phyloP scores from a whole-genome alignment of 768 basidiomycete species.

The Leccinum pellstonianum region DNA sequence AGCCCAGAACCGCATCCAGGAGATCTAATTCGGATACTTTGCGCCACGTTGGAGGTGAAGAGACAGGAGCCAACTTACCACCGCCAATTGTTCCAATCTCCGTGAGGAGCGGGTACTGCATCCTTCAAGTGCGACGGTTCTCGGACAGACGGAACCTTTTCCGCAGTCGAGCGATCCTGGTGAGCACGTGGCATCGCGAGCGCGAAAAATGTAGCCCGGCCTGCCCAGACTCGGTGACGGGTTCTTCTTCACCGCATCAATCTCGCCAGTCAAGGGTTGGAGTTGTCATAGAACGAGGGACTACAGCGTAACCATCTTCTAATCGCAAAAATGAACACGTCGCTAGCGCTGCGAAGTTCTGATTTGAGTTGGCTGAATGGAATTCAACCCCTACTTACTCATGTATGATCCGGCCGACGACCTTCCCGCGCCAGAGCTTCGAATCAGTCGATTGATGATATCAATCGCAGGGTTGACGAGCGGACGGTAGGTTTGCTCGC shows the following conservation, averaged over 20 bases:
- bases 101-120: conserved; percentile 3
- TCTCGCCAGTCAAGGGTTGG: not conserved
- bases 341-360: conserved; percentile 4
- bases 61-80: conserved; percentile 11
- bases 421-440: not conserved
- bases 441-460: not conserved
- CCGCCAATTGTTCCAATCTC: conserved; percentile 7
- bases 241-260: not conserved
- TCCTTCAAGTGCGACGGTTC: not conserved
- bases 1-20: not conserved
- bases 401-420: conserved; percentile 26
- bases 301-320: conserved; percentile 8
- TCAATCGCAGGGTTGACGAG: not conserved
- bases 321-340: not conserved
- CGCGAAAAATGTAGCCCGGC: conserved; percentile 12
- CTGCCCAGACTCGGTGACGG: not conserved
- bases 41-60: conserved; percentile 6
- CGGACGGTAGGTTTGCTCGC: conserved; percentile 5
- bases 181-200: not conserved
- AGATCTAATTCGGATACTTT: conserved; percentile 4
- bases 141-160: conserved; percentile 5
- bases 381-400: not conserved
- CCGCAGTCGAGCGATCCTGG: conserved; percentile 7
- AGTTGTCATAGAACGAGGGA: conserved; percentile 12
- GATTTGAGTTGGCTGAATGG: conserved; percentile 1